Conservation (phyloP, 768 basidiomycete genomes). For the Leccinellum luteum region DNA sequence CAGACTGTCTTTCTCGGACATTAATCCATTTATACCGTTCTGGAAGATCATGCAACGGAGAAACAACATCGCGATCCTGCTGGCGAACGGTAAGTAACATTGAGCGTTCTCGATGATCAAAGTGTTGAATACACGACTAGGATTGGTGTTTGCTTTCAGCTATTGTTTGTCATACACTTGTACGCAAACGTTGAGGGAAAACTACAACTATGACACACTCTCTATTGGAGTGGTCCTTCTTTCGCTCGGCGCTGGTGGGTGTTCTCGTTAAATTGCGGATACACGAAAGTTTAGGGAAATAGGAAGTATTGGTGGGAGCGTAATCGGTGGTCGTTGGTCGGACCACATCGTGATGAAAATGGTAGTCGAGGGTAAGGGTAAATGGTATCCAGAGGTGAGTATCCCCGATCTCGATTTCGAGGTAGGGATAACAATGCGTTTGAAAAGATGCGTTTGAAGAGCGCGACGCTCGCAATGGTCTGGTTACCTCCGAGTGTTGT, state of each 20-base stretch:
- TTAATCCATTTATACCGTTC: conserved; percentile 74
- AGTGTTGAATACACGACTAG: conserved; percentile 35
- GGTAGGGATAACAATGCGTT: not conserved
- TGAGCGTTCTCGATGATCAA: not conserved
- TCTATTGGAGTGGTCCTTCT: conserved; percentile 76
- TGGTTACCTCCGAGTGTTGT: conserved; percentile 56
- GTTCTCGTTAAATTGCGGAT: not conserved
- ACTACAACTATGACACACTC: conserved; percentile 67
- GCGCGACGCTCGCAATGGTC: conserved; percentile 55
- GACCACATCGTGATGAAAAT: conserved; percentile 46
- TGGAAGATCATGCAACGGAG: conserved; percentile 51
- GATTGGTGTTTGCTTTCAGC: conserved; percentile 66
- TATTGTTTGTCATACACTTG: conserved; percentile 75
- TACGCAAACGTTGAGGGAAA: conserved; percentile 59
- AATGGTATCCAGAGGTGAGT: conserved; percentile 62
- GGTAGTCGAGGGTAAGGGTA: conserved; percentile 44
- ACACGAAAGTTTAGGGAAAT: not conserved
- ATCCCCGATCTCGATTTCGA: not conserved
- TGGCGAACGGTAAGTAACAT: conserved; percentile 24
- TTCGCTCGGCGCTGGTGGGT: conserved; percentile 64
- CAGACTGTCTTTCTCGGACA: conserved; percentile 59
- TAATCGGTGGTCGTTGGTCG: conserved; percentile 58
- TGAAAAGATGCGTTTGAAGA: conserved; percentile 67
- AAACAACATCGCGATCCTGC: conserved; percentile 67
- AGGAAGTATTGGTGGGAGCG: conserved; percentile 52